Base-by-base conservation (phyloP, 768 basidiomycete species). In the Rhodotorula babjevae region DNA sequence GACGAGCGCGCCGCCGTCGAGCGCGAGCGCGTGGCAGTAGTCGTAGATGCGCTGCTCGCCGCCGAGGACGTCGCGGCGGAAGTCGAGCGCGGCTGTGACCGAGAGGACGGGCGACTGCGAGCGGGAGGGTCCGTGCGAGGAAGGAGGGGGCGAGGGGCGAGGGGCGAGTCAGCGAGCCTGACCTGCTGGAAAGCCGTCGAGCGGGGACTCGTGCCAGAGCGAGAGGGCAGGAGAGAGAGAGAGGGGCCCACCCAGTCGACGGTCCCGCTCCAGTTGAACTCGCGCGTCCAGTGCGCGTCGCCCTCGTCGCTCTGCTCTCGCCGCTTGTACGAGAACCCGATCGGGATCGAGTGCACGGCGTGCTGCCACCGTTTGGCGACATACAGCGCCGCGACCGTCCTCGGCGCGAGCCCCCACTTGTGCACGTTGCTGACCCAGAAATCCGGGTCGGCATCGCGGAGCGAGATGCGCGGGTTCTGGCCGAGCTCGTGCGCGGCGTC, bases 31-130 rank as follows among this genome's bases (percentile, higher is more conserved):
- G 79, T 87, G 88, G 75, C 87, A 90, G 79, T 92, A 92, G 15
- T 82, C 81, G 74, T 85, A 86, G 69, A 93, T 93, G 58, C 83
- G 84, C 36, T 84, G 80, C 79, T 93, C 91, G 12, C 92, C 91
- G 2, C 92, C 91, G 47, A 69, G 65, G 4, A 92, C 80, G 82
- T 85, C 85, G 69, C 84, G 78, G 42, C 92, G 86, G 81, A 93
- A 93, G 44, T 87, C 85, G 10, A 92, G 79, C 0, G 91, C 91
- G 87, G 73, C 68, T 9, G 64, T 55, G 42, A 76, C 76, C 2
- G 79, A 78, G 40, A 81, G 69, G 61, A 75, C 71, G 0, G 79
- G 79, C 1, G 65, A 46, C 44, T 46, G 44, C 44, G 44, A 3
- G 44, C 18, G 14, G 44, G 44, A 42, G 42, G 42, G 42, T 42